Percentiles rank a stretch among this genome's conserved stretches.
Conservation (phyloP, 768 basidiomycete species). For the Leccinum pellstonianum region DNA sequence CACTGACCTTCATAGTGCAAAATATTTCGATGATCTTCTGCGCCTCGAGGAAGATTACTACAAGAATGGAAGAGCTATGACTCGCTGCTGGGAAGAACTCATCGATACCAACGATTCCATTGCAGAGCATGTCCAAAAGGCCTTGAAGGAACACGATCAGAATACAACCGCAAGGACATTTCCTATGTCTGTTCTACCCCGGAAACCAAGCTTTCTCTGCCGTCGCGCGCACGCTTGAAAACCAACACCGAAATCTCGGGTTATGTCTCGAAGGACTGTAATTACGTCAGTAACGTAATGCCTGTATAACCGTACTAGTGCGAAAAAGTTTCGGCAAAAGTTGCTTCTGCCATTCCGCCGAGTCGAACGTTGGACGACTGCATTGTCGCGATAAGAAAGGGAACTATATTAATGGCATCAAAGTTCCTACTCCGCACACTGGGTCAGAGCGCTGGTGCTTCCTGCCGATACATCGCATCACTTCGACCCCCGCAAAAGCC, state of each 20-base stretch:
- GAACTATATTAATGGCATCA: constrained; percentile 10
- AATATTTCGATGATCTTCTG: constrained; percentile 53
- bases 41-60: constrained; percentile 56
- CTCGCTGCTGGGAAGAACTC: constrained; percentile 42
- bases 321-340: constrained; percentile 1
- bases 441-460: not conserved
- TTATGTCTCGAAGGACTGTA: not conserved
- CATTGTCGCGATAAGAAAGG: not conserved
- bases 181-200: constrained; percentile 43
- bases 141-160: constrained; percentile 50
- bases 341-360: not conserved
- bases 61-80: constrained; percentile 39
- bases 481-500: not conserved
- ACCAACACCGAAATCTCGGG: not conserved
- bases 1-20: constrained; percentile 36
- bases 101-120: constrained; percentile 40
- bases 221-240: constrained; percentile 8
- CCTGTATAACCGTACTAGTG: not conserved
- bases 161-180: constrained; percentile 49
- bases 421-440: constrained; percentile 6
- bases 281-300: not conserved
- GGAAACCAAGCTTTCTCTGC: constrained; percentile 18
- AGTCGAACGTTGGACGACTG: not conserved
- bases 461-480: not conserved
- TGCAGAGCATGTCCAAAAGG: constrained; percentile 34